These are phyloP conservation scores for Aspergillus cristatus DNA, from an alignment of 495 filamentous ascomycete genomes.

Conservation along the genomic window DNA sequence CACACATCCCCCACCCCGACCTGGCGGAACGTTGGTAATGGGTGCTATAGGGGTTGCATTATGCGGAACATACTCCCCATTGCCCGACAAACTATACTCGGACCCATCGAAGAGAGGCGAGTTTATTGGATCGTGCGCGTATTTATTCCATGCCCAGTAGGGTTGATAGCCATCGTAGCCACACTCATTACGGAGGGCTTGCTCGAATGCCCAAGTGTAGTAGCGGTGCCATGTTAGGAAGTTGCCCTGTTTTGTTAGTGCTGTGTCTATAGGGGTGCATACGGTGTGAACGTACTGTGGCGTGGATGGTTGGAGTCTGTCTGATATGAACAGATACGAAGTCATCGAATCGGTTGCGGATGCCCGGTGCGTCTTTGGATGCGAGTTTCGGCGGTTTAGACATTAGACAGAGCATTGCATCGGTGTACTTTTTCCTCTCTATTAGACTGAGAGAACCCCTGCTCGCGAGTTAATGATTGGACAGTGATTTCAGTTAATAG, in stretches of 20 bases:
- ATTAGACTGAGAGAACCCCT: constrained; percentile 39
- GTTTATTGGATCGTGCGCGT: constrained; percentile 35
- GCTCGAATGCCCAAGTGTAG: constrained; percentile 51
- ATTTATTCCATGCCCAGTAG: constrained; percentile 55
- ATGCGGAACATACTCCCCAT: constrained; percentile 39
- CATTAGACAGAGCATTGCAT: constrained; percentile 53
- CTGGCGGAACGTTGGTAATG: constrained; percentile 24
- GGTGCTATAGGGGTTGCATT: constrained; percentile 12
- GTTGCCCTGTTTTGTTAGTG: constrained; percentile 34
- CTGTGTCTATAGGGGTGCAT: background rate
- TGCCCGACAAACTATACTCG: constrained; percentile 44
- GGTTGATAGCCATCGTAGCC: constrained; percentile 44
- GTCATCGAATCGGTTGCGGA: constrained; percentile 52
- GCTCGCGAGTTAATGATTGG: constrained; percentile 3
- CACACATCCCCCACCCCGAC: constrained; percentile 53
- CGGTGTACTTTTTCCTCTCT: constrained; percentile 47
- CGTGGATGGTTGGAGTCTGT: constrained; percentile 49
- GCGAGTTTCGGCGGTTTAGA: constrained; percentile 32
- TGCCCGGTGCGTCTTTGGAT: constrained; percentile 30
- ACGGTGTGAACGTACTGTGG: constrained; percentile 28
- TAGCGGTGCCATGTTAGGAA: constrained; percentile 62
- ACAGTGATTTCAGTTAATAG: background rate
- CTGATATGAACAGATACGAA: constrained; percentile 55
- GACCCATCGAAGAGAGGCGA: constrained; percentile 54
- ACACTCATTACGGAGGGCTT: constrained; percentile 56